Percentiles rank a stretch among this genome's conserved stretches.
phyloP scores from a whole-genome alignment of 768 basidiomycete genomes.

The Ephemerocybe angulata region DNA sequence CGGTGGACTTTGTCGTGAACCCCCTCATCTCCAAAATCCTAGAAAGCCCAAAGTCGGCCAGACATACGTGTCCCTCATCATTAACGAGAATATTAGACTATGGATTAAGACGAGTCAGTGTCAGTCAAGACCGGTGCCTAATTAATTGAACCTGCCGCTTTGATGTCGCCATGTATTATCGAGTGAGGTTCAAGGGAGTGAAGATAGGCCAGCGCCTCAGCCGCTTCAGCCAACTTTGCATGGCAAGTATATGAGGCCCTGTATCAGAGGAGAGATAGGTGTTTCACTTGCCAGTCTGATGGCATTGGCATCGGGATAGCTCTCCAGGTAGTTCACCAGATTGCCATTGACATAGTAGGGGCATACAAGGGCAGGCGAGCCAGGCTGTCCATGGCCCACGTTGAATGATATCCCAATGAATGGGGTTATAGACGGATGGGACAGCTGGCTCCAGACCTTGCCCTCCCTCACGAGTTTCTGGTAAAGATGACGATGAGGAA shows the following conservation, averaged over 20 bases:
- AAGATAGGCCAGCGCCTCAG: slow-evolving; percentile 15
- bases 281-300: slow-evolving; percentile 7
- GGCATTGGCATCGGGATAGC: slow-evolving; percentile 7
- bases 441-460: slow-evolving; percentile 9
- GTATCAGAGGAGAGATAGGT: neutral
- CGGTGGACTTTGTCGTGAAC: slow-evolving; percentile 30
- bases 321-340: slow-evolving; percentile 10
- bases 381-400: slow-evolving; percentile 7
- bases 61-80: slow-evolving; percentile 26
- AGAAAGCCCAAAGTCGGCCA: slow-evolving; percentile 40
- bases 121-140: neutral
- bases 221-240: slow-evolving; percentile 11
- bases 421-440: slow-evolving; percentile 14
- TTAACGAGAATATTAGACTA: slow-evolving; percentile 36
- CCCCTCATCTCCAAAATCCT: slow-evolving; percentile 31
- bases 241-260: neutral
- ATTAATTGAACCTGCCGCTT: slow-evolving; percentile 24
- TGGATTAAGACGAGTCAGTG: neutral
- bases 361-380: slow-evolving; percentile 10
- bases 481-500: too few species aligned
- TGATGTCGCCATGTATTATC: slow-evolving; percentile 36
- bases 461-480: slow-evolving; percentile 15
- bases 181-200: slow-evolving; percentile 13
- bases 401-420: slow-evolving; percentile 17
- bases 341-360: slow-evolving; percentile 16